These are phyloP conservation scores for Aspergillus ustus DNA, from an alignment of 2,329 filamentous ascomycete species.

Conservation along the genomic window DNA sequence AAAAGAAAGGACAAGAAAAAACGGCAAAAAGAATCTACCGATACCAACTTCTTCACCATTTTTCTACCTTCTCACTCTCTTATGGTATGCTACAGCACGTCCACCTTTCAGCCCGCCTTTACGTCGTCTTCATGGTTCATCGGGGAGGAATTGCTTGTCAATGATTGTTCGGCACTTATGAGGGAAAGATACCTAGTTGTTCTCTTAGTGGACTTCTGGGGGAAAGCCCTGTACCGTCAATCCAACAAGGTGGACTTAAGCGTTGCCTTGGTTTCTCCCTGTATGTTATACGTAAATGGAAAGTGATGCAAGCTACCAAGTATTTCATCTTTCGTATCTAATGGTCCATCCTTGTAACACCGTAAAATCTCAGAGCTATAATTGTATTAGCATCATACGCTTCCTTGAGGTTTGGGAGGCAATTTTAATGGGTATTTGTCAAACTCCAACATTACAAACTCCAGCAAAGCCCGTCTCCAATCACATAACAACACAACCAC, in stretches of 20 bases:
- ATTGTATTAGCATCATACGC: neutral
- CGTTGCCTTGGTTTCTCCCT: constrained; percentile 69
- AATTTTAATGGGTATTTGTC: constrained; percentile 21
- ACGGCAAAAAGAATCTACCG: constrained; percentile 38
- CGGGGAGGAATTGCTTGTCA: constrained; percentile 46
- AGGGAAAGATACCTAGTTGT: constrained; percentile 95
- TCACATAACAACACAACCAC: constrained; percentile 50
- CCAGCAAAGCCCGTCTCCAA: neutral
- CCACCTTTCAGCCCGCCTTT: constrained; percentile 30
- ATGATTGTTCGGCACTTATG: constrained; percentile 81
- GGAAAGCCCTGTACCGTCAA: constrained; percentile 96
- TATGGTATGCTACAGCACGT: constrained; percentile 30
- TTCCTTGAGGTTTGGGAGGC: neutral
- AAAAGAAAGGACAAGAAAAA: constrained; percentile 39
- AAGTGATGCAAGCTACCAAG: constrained; percentile 40
- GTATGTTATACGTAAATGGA: constrained; percentile 45
- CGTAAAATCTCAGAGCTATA: neutral
- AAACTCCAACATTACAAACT: constrained; percentile 5
- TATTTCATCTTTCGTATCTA: constrained; percentile 18
- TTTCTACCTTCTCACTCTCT: constrained; percentile 30
- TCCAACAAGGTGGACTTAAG: constrained; percentile 82
- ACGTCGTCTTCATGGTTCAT: constrained; percentile 35
- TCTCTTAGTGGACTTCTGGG: constrained; percentile 59
- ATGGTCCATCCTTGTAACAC: neutral
- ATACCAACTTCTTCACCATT: constrained; percentile 30